Percentiles rank a stretch among this genome's conserved stretches.
Evolutionary conservation across 306 rosid species (phyloP).

Genomic region (Inga leiocalycina): DNA sequence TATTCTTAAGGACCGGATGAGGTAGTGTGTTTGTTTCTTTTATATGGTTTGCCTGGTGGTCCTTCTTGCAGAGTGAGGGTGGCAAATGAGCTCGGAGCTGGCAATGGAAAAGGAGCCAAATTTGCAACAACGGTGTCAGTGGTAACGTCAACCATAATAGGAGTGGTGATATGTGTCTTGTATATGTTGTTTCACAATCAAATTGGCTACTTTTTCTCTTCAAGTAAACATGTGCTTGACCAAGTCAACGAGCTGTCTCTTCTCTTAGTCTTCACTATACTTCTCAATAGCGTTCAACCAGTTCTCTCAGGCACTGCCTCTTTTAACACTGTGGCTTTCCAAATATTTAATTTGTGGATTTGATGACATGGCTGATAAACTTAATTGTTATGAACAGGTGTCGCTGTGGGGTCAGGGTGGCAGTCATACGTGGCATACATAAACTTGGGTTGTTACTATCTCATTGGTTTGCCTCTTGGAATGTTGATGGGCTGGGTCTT

Average conservation of each 20-base stretch:
- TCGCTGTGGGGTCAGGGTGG: slow-evolving; percentile 96
- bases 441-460: slow-evolving; percentile 81
- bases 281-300: slow-evolving; percentile 82
- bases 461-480: slow-evolving; percentile 80
- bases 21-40: no score
- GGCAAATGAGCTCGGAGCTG: slow-evolving; percentile 88
- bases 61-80: slow-evolving; percentile 69
- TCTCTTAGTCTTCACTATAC: slow-evolving; percentile 71
- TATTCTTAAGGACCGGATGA: no score
- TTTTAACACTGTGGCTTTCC: not conserved
- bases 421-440: slow-evolving; percentile 84
- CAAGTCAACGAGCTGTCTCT: slow-evolving; percentile 59
- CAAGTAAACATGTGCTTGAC: slow-evolving; percentile 56
- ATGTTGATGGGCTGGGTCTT: slow-evolving; percentile 70
- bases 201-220: slow-evolving; percentile 58
- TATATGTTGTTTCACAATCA: slow-evolving; percentile 50
- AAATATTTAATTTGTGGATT: not conserved
- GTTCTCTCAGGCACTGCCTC: slow-evolving; percentile 64
- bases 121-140: slow-evolving; percentile 77
- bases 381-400: slow-evolving; percentile 43
- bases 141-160: slow-evolving; percentile 56
- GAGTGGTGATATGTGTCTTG: slow-evolving; percentile 65
- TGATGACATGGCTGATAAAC: not conserved
- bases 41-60: no score
- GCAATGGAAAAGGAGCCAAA: slow-evolving; percentile 76